A percentile compares a stretch with the other conserved stretches of the same genome.
Conservation (phyloP, 202 grass and related monocot species). For the Panicum virgatum region DNA sequence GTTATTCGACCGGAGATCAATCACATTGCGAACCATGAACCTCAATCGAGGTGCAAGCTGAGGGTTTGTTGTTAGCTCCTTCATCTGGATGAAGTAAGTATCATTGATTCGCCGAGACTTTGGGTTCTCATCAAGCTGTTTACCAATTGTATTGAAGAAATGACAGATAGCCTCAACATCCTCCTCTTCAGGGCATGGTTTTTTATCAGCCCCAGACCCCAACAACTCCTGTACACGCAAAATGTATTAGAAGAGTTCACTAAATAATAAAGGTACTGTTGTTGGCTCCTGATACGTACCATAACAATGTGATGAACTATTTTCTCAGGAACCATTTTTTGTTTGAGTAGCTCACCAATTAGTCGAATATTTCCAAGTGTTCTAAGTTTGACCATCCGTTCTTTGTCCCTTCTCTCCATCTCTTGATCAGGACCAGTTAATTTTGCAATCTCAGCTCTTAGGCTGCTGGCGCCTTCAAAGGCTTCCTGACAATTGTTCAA, state of each 20-base stretch:
- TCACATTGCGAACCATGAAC: conserved; percentile 77
- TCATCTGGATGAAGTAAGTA: conserved; percentile 73
- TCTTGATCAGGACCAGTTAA: conserved; percentile 72
- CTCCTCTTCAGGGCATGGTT: conserved; percentile 79
- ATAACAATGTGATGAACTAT: conserved; percentile 99
- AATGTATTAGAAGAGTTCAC: conserved; percentile 23
- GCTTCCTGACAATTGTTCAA: conserved; percentile 83
- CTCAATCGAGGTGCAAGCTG: conserved; percentile 59
- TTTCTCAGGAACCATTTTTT: conserved; percentile 97
- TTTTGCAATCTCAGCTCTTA: conserved; percentile 61
- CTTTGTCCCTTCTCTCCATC: conserved; percentile 74
- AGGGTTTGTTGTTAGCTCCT: conserved; percentile 58
- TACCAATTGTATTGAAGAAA: conserved; percentile 82
- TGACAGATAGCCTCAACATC: conserved; percentile 81
- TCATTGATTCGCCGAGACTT: conserved; percentile 74
- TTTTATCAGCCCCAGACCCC: conserved; percentile 66
- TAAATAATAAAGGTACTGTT: background rate
- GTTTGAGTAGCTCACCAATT: conserved; percentile 97
- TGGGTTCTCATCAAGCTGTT: conserved; percentile 69
- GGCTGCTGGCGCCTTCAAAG: conserved; percentile 74
- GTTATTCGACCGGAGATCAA: conserved; percentile 73
- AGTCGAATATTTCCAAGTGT: conserved; percentile 95
- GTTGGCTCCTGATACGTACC: conserved; percentile 43
- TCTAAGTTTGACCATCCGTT: conserved; percentile 61
- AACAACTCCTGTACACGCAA: conserved; percentile 60